Base-by-base conservation (phyloP, 345 rosid genomes). In the Acer negundo region DNA sequence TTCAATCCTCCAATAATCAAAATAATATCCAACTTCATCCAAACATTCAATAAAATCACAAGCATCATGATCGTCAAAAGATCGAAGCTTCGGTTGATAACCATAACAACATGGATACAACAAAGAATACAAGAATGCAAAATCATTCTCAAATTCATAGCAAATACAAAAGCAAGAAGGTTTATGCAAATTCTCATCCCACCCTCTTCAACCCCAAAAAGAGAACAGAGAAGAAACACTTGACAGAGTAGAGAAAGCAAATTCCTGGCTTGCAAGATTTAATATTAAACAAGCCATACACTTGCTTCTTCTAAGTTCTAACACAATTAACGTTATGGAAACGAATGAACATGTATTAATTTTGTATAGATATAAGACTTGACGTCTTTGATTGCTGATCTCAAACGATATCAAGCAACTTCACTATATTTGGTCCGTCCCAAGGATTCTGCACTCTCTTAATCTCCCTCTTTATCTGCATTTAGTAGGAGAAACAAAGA, bases 401-500 rank as follows among this genome's bases (percentile, higher is more conserved):
- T 82, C 99, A 87, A 75, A 93, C 99, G 81, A 95, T 95, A 84
- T 95, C 98, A 26, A 92, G 97, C 86, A 95, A 76, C 87, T 91
- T 91, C 77, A 95, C 90, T 79, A 93, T 87, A 86, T 95, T 93
- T 9, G 98, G 99, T 64, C 99, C 99, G 44, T 97, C 99, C 46
- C 97, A 93, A 17, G 93, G 99, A 85, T 93, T 96, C 89, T 92
- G 97, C 79, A 96, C 80, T 82, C 92, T 96, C 82, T 96, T 93
- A 69, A 96, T 93, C 91, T 96, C 99, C 87, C 98, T 91, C 88
- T 90, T 96, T 79, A 93, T 96, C 99, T 93, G 95, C 87, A 81
- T 42, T 77, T 6, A 69, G 62, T 8, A 13, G 51, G 23, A 15
- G 44, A 56, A 24, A 69, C 64, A 62, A 51, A 8, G 0, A 31